Evolutionary conservation across 257 asterid species (phyloP).

Genomic region (Salvia hispanica): DNA sequence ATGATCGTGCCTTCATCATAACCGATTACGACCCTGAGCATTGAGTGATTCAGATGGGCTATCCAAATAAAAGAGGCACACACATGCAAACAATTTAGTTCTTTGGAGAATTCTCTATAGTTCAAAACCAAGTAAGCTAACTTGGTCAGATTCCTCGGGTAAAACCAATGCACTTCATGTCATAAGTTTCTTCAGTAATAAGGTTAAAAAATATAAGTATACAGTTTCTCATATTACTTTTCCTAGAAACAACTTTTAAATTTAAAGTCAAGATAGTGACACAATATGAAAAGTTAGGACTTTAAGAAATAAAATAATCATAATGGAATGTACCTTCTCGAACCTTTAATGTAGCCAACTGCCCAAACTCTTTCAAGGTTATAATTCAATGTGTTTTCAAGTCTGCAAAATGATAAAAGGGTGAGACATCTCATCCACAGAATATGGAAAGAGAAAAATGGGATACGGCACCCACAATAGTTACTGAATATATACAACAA

Average conservation of each 20-base stretch:
- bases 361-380: slow-evolving; percentile 99
- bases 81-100: neutral
- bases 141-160: slow-evolving; percentile 6
- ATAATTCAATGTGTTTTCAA: slow-evolving; percentile 96
- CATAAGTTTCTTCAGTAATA: slow-evolving; percentile 10
- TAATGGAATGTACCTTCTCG: slow-evolving; percentile 67
- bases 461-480: neutral
- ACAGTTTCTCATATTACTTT: slow-evolving; percentile 22
- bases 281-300: slow-evolving; percentile 19
- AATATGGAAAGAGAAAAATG: neutral
- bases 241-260: slow-evolving; percentile 19
- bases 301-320: slow-evolving; percentile 16
- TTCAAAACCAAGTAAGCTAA: neutral
- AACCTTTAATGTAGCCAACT: slow-evolving; percentile 82
- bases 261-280: slow-evolving; percentile 6
- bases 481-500: neutral
- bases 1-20: slow-evolving; percentile 98
- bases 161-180: slow-evolving; percentile 14
- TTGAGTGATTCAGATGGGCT: slow-evolving; percentile 25
- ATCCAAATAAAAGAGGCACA: slow-evolving; percentile 11
- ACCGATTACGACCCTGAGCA: slow-evolving; percentile 85
- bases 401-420: slow-evolving; percentile 56
- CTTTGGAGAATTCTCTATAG: slow-evolving; percentile 4
- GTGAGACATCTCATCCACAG: slow-evolving; percentile 32
- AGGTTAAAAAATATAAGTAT: slow-evolving; percentile 18